These are phyloP conservation scores for Euphrasia confusa DNA, from an alignment of 257 asterid genomes.

Conservation along the genomic window DNA sequence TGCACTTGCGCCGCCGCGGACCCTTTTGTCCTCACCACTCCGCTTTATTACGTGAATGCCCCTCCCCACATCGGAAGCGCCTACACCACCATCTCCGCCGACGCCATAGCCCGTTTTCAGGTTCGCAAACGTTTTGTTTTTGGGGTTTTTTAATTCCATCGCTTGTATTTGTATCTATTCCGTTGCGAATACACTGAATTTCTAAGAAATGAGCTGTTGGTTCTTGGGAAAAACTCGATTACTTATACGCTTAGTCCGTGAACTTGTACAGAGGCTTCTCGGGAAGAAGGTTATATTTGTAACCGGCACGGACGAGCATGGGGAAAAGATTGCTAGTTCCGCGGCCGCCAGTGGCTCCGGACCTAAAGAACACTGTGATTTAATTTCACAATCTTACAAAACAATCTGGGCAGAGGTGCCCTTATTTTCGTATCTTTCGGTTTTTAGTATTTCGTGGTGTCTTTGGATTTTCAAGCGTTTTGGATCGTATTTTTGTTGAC, in stretches of 20 bases:
- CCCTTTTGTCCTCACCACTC: conserved; percentile 78
- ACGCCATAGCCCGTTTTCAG: conserved; percentile 92
- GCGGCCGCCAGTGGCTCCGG: conserved; percentile 70
- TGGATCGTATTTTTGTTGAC: conserved; percentile 30
- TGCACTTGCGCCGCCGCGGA: conserved; percentile 50
- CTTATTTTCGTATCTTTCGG: neutral
- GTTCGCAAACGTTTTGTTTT: conserved; percentile 25
- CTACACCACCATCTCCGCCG: conserved; percentile 94
- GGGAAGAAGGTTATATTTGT: conserved; percentile 77
- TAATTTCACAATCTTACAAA: conserved; percentile 67
- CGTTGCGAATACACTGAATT: neutral
- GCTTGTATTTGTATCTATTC: neutral
- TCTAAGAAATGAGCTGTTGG: conserved; percentile 6
- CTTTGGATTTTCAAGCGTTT: conserved; percentile 19
- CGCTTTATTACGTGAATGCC: conserved; percentile 95
- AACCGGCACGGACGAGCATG: conserved; percentile 98
- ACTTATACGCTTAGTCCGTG: conserved; percentile 13
- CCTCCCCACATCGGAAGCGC: conserved; percentile 99
- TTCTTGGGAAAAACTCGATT: conserved; percentile 10
- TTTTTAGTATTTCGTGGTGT: neutral
- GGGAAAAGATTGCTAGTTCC: conserved; percentile 90
- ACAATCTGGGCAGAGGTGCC: conserved; percentile 77
- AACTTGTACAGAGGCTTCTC: conserved; percentile 59
- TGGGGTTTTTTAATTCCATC: neutral
- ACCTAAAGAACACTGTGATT: conserved; percentile 80